Base-by-base conservation (phyloP, 2,329 filamentous ascomycete species). In the Aspergillus sp. region DNA sequence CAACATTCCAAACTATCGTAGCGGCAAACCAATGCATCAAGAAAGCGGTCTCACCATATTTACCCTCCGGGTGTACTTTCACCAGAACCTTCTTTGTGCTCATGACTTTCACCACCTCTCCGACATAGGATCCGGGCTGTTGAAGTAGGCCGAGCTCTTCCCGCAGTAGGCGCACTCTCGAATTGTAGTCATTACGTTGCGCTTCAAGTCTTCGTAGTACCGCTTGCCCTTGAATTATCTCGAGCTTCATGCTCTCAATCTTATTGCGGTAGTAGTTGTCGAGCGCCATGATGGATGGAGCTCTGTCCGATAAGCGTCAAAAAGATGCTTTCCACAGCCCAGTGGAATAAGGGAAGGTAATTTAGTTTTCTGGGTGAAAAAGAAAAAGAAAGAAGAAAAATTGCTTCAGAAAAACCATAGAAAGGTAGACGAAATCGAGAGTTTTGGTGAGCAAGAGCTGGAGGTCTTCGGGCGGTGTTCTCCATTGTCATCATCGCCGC, bases 101-200 rank as follows among this genome's bases (percentile, higher is more conserved):
- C 95, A 99, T 99, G 58, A 98, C 95, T 84, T 98, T 99, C 73
- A 99, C 95, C n/a, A 99, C 95, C 79, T 99, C 95, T 59, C 95
- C 95, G 35, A 99, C 95, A 73, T 99, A 99, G 19, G 93, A 98
- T 41, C 95, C 95, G 3, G 95, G 95, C 77, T 99, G 95, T 79
- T 99, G 95, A 64, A 99, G 82, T 70, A 99, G 82, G 53, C 95
- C 95, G 21, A 99, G 85, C 82, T 99, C 95, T 81, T 99, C 95
- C 69, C 95, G 86, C 71, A 99, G 81, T 77, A 99, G 83, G 62
- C 95, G 90, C 70, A 99, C 95, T 74, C 95, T 87, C 60, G 95
- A 98, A 82, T 99, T 99, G 85, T 98, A 98, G 80, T 99, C 95
- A 74, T 99, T 99, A 67, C 95, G 88, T 79, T 99, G 96, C 68